A percentile compares a stretch with the other conserved stretches of the same genome.
phyloP scores from a whole-genome alignment of 1,284 basidiomycete genomes.

The Cutaneotrichosporon cyanovorans region DNA sequence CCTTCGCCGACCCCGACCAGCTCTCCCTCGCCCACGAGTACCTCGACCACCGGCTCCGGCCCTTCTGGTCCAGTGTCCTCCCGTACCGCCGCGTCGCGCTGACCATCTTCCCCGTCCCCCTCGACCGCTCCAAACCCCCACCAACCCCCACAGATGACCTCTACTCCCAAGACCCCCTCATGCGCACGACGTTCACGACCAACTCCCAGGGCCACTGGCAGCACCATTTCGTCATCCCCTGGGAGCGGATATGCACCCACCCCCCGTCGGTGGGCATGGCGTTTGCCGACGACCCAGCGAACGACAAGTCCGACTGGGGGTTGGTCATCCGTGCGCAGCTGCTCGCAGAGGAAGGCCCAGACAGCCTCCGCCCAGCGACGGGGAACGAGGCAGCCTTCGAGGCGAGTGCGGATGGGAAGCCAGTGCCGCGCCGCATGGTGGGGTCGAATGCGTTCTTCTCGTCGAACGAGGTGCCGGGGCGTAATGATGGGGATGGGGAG shows the following conservation, averaged over 20 bases:
- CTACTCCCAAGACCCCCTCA: slow-evolving; percentile 48
- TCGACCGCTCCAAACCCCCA: slow-evolving; percentile 1
- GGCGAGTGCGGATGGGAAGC: background rate
- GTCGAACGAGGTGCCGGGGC: slow-evolving; percentile 10
- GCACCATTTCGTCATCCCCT: slow-evolving; percentile 55
- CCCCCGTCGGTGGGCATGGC: slow-evolving; percentile 55
- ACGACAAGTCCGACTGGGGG: slow-evolving; percentile 44
- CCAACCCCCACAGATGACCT: slow-evolving; percentile 26
- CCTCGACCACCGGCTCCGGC: slow-evolving; percentile 62
- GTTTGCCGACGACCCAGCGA: slow-evolving; percentile 49
- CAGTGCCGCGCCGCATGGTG: background rate
- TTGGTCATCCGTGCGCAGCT: slow-evolving; percentile 20
- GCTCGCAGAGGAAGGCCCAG: slow-evolving; percentile 9
- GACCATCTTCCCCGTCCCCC: slow-evolving; percentile 23
- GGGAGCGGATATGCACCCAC: slow-evolving; percentile 61
- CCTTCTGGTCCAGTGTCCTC: slow-evolving; percentile 53
- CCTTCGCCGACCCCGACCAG: slow-evolving; percentile 33
- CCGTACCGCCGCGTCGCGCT: slow-evolving; percentile 32
- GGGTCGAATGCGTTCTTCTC: slow-evolving; percentile 11
- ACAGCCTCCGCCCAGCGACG: slow-evolving; percentile 3
- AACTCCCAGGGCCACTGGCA: slow-evolving; percentile 64
- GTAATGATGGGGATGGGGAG: slow-evolving; percentile 16
- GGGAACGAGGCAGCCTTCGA: background rate
- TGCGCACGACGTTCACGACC: slow-evolving; percentile 53
- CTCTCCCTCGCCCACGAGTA: slow-evolving; percentile 59